Evolutionary conservation across 2,329 filamentous ascomycete species (phyloP), one percentile per base, ranked within the genome.

Genomic region (Thielaviopsis cerberus): DNA sequence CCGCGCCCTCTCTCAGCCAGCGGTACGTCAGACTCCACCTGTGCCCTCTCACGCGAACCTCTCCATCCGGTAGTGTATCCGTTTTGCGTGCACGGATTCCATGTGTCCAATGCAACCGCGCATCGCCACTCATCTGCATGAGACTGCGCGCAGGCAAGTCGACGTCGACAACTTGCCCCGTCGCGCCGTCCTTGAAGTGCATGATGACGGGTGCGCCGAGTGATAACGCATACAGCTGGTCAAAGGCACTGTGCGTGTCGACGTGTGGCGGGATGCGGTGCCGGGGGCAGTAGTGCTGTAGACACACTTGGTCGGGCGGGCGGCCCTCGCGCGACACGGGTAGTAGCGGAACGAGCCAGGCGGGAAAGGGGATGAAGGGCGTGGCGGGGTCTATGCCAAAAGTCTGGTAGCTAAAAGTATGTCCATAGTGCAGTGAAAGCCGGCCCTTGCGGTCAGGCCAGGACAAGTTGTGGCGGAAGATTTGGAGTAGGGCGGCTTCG

Each of bases 271-370:
- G 79, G 62, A 82, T 82, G 1, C 79, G 0, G 74, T 70, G 5
- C 79, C 79, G 0, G 78, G 78, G 0, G 79, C 75, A n/a, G 64
- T 82, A 82, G 64, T 80, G 74, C 66, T 81, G 78, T 17, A 80
- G 67, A 62, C 77, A 81, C 62, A 81, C 77, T 64, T 81, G 79
- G 55, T 80, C 77, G 0, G 77, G 76, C 0, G 69, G 70, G 0
- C 73, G 69, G 1, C 62, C 62, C 59, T 76, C 75, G 50, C 24
- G 22, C 0, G 69, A 66, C 1, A 64, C 66, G 0, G 76, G 73
- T 3, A 79, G 68, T 1, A 79, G 67, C 0, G 75, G 73, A 2
- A 66, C 60, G 0, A 80, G 68, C 76, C 76, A 79, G 1, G 67
- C 69, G 0, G 77, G 77, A 25, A 79, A 79, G 0, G 72, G 69